phyloP scores from a whole-genome alignment of 2,329 filamentous ascomycete genomes.

The Sordariomycetes sp. region DNA sequence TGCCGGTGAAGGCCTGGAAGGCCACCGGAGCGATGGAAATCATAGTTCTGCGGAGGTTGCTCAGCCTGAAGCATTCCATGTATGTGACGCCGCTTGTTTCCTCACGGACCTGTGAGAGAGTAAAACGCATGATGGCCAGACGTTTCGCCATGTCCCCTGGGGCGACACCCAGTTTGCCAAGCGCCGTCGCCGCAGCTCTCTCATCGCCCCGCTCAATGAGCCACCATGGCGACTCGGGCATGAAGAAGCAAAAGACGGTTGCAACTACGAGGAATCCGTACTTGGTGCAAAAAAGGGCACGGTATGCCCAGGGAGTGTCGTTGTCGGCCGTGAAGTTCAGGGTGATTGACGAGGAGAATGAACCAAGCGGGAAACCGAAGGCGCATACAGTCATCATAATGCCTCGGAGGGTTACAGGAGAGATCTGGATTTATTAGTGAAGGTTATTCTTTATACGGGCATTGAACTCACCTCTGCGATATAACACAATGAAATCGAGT shows the following conservation, averaged over 20 bases:
- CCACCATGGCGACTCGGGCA: conserved; percentile 32
- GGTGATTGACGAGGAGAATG: conserved; percentile 18
- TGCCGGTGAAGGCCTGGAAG: conserved; percentile 22
- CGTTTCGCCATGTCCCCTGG: conserved; percentile 16
- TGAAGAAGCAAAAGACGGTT: conserved; percentile 17
- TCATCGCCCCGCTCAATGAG: conserved; percentile 20
- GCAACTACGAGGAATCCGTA: conserved; percentile 20
- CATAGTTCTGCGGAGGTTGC: conserved; percentile 26
- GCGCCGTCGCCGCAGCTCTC: conserved; percentile 20
- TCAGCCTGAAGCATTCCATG: conserved; percentile 25
- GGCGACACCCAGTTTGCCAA: conserved; percentile 19
- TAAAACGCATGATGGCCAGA: conserved; percentile 17
- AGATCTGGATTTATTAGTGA: conserved; percentile 8
- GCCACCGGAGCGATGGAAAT: conserved; percentile 23
- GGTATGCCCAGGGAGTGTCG: conserved; percentile 20
- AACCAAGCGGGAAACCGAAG: conserved; percentile 18
- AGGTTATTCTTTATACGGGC: background rate
- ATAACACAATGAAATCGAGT: conserved; percentile 13
- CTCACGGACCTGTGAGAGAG: conserved; percentile 18
- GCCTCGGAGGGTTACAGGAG: conserved; percentile 16
- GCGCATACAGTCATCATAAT: conserved; percentile 16
- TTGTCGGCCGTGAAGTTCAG: conserved; percentile 15
- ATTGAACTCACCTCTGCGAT: conserved; percentile 13
- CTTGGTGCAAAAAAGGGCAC: conserved; percentile 18
- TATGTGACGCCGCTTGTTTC: conserved; percentile 26